These are phyloP conservation scores for Adenanthera pavonina DNA, from an alignment of 306 rosid species.

Conservation along the genomic window DNA sequence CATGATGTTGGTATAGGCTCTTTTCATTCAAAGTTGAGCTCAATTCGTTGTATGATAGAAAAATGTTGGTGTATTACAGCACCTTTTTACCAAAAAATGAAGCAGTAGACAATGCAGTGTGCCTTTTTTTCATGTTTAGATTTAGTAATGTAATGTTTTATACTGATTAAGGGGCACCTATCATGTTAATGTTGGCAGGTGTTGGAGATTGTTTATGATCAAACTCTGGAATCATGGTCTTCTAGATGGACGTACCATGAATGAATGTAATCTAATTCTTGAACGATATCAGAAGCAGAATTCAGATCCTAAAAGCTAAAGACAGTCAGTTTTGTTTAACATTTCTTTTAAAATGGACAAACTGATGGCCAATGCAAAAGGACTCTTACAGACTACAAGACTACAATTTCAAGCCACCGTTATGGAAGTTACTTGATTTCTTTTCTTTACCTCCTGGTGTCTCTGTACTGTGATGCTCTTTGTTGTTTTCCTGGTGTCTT, in stretches of 20 bases:
- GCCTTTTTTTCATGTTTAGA: not conserved
- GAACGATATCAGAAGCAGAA: constrained; percentile 52
- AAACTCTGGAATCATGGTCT: constrained; percentile 76
- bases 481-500: not conserved
- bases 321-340: constrained; percentile 5
- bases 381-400: not conserved
- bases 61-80: not conserved
- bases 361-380: constrained; percentile 16
- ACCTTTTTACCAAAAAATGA: not conserved
- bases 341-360: constrained; percentile 6
- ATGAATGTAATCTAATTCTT: constrained; percentile 57
- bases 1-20: not conserved
- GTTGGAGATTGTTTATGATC: constrained; percentile 75
- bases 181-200: constrained; percentile 51
- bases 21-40: not conserved
- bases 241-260: constrained; percentile 59
- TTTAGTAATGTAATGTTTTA: not conserved
- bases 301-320: constrained; percentile 48
- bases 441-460: not conserved
- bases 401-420: constrained; percentile 28
- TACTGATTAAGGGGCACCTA: not conserved
- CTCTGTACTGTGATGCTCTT: too few species aligned
- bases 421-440: constrained; percentile 20
- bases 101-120: not conserved
- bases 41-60: not conserved